phyloP scores from a whole-genome alignment of 164 flowering plant genomes.

The Macadamia tetraphylla region DNA sequence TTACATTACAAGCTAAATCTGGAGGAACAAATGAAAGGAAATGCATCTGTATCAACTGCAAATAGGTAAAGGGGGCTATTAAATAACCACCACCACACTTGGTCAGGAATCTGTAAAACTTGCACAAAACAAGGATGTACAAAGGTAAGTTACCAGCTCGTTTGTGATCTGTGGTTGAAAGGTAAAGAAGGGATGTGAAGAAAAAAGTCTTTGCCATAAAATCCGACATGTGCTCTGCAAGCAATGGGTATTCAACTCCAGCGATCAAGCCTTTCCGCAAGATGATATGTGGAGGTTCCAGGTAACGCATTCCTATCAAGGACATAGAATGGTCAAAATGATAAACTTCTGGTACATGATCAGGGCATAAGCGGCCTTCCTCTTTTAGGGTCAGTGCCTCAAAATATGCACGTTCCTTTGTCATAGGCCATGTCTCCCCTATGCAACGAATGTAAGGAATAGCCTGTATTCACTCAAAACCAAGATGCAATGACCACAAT shows the following conservation, averaged over 20 bases:
- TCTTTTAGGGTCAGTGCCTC: slow-evolving; percentile 63
- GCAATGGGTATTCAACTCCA: slow-evolving; percentile 81
- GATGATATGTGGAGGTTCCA: slow-evolving; percentile 95
- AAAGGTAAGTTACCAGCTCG: slow-evolving; percentile 42
- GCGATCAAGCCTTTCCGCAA: slow-evolving; percentile 86
- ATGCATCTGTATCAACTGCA: no score
- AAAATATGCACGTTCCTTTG: slow-evolving; percentile 93
- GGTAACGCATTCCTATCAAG: slow-evolving; percentile 86
- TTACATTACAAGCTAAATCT: no score
- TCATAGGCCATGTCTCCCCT: slow-evolving; percentile 98
- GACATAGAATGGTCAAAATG: slow-evolving; percentile 88
- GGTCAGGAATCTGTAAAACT: no score
- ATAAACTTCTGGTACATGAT: slow-evolving; percentile 92
- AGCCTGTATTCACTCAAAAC: slow-evolving; percentile 43
- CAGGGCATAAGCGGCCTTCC: slow-evolving; percentile 65
- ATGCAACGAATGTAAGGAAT: slow-evolving; percentile 86
- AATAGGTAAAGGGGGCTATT: no score
- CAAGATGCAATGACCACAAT: not conserved
- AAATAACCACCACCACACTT: no score
- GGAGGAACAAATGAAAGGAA: no score
- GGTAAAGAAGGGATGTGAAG: slow-evolving; percentile 72
- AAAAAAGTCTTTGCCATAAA: slow-evolving; percentile 85
- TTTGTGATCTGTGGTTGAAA: slow-evolving; percentile 77
- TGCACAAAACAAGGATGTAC: no score
- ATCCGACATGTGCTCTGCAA: slow-evolving; percentile 80